phyloP scores from a whole-genome alignment of 306 rosid genomes.

The Trichosanthes cucumerina region DNA sequence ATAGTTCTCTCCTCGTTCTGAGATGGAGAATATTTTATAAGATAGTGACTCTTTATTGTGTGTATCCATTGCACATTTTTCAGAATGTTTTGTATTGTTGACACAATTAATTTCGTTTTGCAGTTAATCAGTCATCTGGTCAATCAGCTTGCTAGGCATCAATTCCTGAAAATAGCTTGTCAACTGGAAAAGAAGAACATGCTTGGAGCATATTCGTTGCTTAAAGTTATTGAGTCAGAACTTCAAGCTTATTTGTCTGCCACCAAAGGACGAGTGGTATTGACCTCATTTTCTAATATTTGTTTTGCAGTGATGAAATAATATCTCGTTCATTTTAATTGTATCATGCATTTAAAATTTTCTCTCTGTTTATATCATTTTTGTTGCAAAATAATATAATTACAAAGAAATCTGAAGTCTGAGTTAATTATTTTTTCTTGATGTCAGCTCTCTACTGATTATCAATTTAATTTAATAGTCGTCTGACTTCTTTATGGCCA shows the following conservation, averaged over 20 bases:
- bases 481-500: background rate
- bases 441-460: background rate
- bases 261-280: constrained; percentile 90
- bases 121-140: constrained; percentile 96
- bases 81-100: background rate
- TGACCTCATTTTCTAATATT: constrained; percentile 11
- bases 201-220: constrained; percentile 90
- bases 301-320: constrained; percentile 7
- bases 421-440: background rate
- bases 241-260: constrained; percentile 79
- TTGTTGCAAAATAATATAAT: background rate
- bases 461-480: background rate
- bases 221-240: constrained; percentile 88
- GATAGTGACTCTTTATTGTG: background rate
- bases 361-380: background rate
- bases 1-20: background rate
- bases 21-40: background rate
- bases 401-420: background rate
- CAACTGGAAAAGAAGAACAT: constrained; percentile 87
- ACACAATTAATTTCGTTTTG: constrained; percentile 21
- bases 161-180: constrained; percentile 83
- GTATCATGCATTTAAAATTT: background rate
- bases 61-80: background rate
- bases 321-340: background rate
- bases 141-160: constrained; percentile 93